A percentile compares a stretch with the other conserved stretches of the same genome.
phyloP scores from a whole-genome alignment of 2,329 filamentous ascomycete species.

The Beauveria rudraprayagi region DNA sequence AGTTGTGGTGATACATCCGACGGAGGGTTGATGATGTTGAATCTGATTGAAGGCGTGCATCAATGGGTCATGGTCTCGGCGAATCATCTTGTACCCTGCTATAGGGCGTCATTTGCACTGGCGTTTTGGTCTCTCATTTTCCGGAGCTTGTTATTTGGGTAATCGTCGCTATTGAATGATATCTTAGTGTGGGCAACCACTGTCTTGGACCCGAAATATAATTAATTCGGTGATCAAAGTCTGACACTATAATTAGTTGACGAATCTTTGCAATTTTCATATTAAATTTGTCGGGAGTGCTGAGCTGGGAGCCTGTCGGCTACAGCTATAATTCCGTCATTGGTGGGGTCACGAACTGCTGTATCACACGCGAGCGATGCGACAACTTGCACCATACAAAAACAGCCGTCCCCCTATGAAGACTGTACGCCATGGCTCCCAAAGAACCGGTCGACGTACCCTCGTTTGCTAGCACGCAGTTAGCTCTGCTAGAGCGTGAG shows the following conservation, averaged over 20 bases:
- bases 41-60: background rate
- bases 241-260: no score
- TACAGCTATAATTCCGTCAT: conserved; percentile 5
- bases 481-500: conserved; percentile 62
- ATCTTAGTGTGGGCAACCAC: background rate
- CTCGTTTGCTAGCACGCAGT: conserved; percentile 62
- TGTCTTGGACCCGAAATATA: background rate
- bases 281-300: background rate
- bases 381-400: background rate
- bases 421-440: conserved; percentile 25
- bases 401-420: background rate
- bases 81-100: background rate
- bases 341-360: conserved; percentile 8
- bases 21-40: background rate
- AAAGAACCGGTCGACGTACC: conserved; percentile 50
- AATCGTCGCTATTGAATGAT: background rate
- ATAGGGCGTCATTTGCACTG: background rate
- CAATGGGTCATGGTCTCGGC: background rate
- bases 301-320: background rate
- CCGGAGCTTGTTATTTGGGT: background rate
- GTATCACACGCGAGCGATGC: background rate
- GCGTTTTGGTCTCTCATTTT: background rate
- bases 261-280: background rate
- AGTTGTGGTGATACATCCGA: conserved; percentile 46
- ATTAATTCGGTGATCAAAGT: background rate